Percentiles rank a stretch among this genome's conserved stretches.
Conservation (phyloP, 345 rosid genomes). For the Eucalyptus cloeziana region DNA sequence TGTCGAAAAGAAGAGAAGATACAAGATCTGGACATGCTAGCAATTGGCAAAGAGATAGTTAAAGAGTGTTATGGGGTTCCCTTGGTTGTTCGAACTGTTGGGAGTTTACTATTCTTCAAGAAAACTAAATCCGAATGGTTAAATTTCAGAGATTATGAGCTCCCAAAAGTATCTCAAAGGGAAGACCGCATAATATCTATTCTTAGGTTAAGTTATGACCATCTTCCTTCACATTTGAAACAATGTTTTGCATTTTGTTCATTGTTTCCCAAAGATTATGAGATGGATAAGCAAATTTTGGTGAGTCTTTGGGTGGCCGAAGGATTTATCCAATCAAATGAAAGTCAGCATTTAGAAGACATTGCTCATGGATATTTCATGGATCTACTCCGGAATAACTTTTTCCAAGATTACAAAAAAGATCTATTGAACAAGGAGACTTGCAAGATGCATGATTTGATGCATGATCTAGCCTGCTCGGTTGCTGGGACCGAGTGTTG, state of each 20-base stretch:
- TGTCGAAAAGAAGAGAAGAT: accelerated
- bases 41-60: accelerated
- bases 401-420: neutral
- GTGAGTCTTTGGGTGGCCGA: accelerated
- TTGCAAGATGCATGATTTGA: neutral
- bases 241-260: too few species aligned
- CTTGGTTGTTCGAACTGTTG: neutral
- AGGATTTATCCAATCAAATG: too few species aligned
- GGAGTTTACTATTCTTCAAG: accelerated
- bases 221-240: too few species aligned
- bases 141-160: accelerated
- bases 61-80: neutral
- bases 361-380: too few species aligned
- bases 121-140: accelerated
- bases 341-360: accelerated
- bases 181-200: accelerated
- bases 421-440: accelerated
- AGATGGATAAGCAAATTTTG: accelerated
- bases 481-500: neutral
- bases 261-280: too few species aligned
- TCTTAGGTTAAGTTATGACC: accelerated
- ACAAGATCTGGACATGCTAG: accelerated
- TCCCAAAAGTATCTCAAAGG: accelerated
- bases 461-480: neutral
- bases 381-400: accelerated